phyloP scores from a whole-genome alignment of 768 basidiomycete species.

The Terana coerulea region DNA sequence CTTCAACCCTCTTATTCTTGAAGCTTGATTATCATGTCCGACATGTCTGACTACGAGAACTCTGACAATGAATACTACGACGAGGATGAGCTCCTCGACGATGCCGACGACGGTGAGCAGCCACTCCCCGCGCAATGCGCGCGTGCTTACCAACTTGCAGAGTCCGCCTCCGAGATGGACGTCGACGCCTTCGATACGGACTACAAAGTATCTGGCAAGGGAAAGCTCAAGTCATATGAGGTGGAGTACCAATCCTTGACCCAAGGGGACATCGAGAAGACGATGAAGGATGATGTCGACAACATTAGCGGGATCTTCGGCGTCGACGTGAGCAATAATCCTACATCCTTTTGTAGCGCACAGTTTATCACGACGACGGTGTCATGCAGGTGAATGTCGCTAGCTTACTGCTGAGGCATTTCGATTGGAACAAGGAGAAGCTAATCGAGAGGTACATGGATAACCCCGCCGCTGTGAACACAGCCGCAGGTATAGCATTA shows the following conservation, averaged over 20 bases:
- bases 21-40: constrained; percentile 34
- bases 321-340: constrained; percentile 65
- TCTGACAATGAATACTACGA: constrained; percentile 66
- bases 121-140: constrained; percentile 14
- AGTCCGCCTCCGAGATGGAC: constrained; percentile 55
- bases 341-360: background rate
- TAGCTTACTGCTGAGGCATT: constrained; percentile 72
- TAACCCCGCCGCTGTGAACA: constrained; percentile 65
- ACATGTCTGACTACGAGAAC: constrained; percentile 66
- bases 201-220: constrained; percentile 53
- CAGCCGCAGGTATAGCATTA: constrained; percentile 68
- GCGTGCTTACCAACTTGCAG: constrained; percentile 28
- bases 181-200: constrained; percentile 65
- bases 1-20: background rate
- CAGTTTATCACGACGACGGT: background rate
- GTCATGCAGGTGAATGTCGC: constrained; percentile 58
- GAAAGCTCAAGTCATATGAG: constrained; percentile 71
- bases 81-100: constrained; percentile 48
- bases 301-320: constrained; percentile 86
- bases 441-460: constrained; percentile 98
- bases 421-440: constrained; percentile 94
- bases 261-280: constrained; percentile 68
- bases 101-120: constrained; percentile 52
- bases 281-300: constrained; percentile 77
- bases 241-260: constrained; percentile 79